phyloP scores from a whole-genome alignment of 257 asterid genomes.

The Solanum verrucosum region DNA sequence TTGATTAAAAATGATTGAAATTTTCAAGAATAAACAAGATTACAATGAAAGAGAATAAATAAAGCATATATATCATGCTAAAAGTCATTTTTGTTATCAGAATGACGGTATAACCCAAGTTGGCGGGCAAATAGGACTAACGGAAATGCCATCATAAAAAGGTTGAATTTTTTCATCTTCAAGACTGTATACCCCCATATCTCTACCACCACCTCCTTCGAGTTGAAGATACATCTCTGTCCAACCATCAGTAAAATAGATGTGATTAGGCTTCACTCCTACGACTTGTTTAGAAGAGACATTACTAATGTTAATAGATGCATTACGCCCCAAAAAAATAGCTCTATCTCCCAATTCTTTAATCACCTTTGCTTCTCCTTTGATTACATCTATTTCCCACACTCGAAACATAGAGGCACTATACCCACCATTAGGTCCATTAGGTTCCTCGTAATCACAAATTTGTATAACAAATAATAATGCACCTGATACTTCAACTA shows the following conservation, averaged over 20 bases:
- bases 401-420: background rate
- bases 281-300: background rate
- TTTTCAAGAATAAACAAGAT: background rate
- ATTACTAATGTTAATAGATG: background rate
- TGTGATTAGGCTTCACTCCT: background rate
- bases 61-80: background rate
- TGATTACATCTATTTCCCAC: background rate
- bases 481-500: background rate
- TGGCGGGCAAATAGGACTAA: too few species aligned
- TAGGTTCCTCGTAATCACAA: background rate
- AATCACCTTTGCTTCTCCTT: background rate
- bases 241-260: background rate
- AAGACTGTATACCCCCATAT: too few species aligned
- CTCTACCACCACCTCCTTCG: too few species aligned
- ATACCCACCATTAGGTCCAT: background rate
- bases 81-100: too few species aligned
- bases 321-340: background rate
- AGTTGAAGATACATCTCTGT: background rate
- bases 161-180: too few species aligned
- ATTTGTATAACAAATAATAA: background rate
- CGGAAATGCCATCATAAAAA: too few species aligned
- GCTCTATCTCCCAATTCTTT: background rate
- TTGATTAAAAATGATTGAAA: background rate
- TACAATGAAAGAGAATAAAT: background rate
- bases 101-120: too few species aligned